These are phyloP conservation scores for Debaryomyces tyrocola DNA, from an alignment of 805 yeast species.

Conservation along the genomic window DNA sequence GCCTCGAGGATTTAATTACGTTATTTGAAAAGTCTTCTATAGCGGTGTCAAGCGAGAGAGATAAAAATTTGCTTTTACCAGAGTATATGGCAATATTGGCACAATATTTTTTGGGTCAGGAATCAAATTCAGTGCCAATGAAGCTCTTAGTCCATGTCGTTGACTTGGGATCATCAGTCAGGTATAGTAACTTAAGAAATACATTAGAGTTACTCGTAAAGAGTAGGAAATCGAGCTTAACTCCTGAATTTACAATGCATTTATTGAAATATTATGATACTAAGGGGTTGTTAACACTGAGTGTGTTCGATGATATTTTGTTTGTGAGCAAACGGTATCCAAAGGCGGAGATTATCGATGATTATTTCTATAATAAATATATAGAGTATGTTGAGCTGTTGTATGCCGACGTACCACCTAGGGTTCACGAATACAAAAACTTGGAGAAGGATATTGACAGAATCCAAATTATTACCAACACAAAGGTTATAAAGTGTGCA, in stretches of 20 bases:
- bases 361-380: slow-evolving; percentile 17
- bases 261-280: slow-evolving; percentile 8
- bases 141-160: slow-evolving; percentile 23
- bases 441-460: slow-evolving; percentile 26
- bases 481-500: background rate
- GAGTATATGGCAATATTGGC: slow-evolving; percentile 27
- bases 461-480: slow-evolving; percentile 15
- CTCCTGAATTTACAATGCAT: slow-evolving; percentile 15
- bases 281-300: slow-evolving; percentile 2
- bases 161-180: slow-evolving; percentile 22
- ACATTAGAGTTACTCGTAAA: slow-evolving; percentile 8
- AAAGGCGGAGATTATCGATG: slow-evolving; percentile 14
- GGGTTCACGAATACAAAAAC: slow-evolving; percentile 36
- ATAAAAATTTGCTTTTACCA: slow-evolving; percentile 17
- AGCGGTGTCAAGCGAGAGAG: slow-evolving; percentile 3
- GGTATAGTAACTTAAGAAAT: slow-evolving; percentile 2
- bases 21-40: slow-evolving; percentile 19
- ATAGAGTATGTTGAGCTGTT: slow-evolving; percentile 28
- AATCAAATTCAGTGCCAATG: slow-evolving; percentile 13
- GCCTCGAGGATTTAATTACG: slow-evolving; percentile 7
- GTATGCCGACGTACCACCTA: slow-evolving; percentile 26
- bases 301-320: slow-evolving; percentile 9
- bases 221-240: slow-evolving; percentile 6
- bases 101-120: slow-evolving; percentile 13
- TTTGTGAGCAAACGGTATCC: background rate